Evolutionary conservation across 2,329 filamentous ascomycete species (phyloP).

Genomic region (Sordariomycetes sp.): DNA sequence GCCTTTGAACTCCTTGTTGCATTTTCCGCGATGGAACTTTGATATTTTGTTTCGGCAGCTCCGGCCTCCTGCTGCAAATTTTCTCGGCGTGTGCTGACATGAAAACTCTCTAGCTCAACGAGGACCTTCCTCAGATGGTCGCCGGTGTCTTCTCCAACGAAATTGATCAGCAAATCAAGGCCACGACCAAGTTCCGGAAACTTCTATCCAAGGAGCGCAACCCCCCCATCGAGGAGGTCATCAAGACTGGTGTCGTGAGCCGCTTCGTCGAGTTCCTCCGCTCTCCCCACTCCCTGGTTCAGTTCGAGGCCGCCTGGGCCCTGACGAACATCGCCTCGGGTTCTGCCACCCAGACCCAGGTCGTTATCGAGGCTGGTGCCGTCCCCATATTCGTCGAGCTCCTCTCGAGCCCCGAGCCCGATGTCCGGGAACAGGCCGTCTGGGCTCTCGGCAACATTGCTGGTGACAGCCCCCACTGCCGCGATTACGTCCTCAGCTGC

Average conservation of each 20-base stretch:
- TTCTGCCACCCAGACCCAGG: slow-evolving; percentile 93
- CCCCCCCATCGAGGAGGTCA: slow-evolving; percentile 96
- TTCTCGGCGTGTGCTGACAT: not conserved
- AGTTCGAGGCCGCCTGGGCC: slow-evolving; percentile 98
- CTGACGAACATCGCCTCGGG: slow-evolving; percentile 98
- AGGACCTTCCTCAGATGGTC: slow-evolving; percentile 97
- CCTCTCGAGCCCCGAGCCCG: slow-evolving; percentile 86
- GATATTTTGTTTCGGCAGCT: not conserved
- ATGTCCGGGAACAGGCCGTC: slow-evolving; percentile 95
- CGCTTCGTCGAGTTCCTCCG: slow-evolving; percentile 97
- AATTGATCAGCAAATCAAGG: slow-evolving; percentile 93
- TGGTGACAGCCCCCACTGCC: slow-evolving; percentile 92
- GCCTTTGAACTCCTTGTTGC: not conserved
- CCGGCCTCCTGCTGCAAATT: not conserved
- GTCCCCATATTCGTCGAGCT: slow-evolving; percentile 98
- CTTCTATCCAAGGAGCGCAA: slow-evolving; percentile 97
- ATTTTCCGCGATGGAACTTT: not conserved
- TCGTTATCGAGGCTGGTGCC: slow-evolving; percentile 94
- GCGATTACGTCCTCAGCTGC: slow-evolving; percentile 87
- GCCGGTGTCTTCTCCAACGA: slow-evolving; percentile 96
- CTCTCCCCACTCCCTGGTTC: slow-evolving; percentile 93
- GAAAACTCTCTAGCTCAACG: slow-evolving; percentile 61
- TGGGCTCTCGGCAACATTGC: slow-evolving; percentile 99
- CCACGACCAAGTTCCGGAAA: slow-evolving; percentile 97
- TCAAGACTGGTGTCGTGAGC: slow-evolving; percentile 95